A percentile compares a stretch with the other conserved stretches of the same genome.
phyloP scores from a whole-genome alignment of 768 basidiomycete species.

The Termitomyces sp. region DNA sequence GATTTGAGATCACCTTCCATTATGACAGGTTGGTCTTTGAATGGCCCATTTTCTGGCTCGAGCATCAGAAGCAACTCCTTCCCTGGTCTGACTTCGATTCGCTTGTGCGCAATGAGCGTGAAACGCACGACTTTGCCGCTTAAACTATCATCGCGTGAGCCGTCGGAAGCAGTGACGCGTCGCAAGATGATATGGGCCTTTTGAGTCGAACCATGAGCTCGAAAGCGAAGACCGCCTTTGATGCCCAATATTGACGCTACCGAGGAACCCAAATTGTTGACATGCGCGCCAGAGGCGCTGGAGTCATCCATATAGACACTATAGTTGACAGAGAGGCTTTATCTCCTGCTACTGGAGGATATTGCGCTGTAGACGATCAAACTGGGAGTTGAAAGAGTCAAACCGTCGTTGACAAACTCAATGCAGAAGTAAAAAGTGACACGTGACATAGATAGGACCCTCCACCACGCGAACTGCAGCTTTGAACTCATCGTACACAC shows the following conservation, averaged over 20 bases:
- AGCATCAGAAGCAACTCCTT: constrained; percentile 65
- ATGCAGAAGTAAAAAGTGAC: constrained; percentile 5
- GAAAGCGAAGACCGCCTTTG: constrained; percentile 56
- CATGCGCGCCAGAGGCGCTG: constrained; percentile 28
- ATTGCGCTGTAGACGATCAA: constrained; percentile 3
- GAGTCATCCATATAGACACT: constrained; percentile 30
- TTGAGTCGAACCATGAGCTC: constrained; percentile 58
- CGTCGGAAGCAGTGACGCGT: constrained; percentile 48
- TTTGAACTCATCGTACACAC: too few relatives aligned
- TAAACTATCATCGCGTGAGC: constrained; percentile 36
- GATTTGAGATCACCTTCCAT: constrained; percentile 47
- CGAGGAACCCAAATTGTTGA: constrained; percentile 21
- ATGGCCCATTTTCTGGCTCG: constrained; percentile 42
- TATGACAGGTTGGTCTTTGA: constrained; percentile 52
- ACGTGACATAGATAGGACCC: constrained; percentile 11
- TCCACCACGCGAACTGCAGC: too few relatives aligned
- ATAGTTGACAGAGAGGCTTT: constrained; percentile 1
- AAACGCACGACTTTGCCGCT: constrained; percentile 42
- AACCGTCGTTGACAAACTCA: constrained; percentile 1
- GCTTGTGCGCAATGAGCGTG: constrained; percentile 61
- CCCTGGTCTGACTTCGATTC: constrained; percentile 64
- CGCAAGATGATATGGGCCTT: constrained; percentile 65
- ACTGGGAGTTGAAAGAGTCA: constrained; percentile 5
- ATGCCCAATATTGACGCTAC: constrained; percentile 56
- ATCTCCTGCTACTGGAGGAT: constrained; percentile 7